These are phyloP conservation scores for Mediolabrus comicus DNA, from an alignment of 108 stramenopile species.

Conservation along the genomic window DNA sequence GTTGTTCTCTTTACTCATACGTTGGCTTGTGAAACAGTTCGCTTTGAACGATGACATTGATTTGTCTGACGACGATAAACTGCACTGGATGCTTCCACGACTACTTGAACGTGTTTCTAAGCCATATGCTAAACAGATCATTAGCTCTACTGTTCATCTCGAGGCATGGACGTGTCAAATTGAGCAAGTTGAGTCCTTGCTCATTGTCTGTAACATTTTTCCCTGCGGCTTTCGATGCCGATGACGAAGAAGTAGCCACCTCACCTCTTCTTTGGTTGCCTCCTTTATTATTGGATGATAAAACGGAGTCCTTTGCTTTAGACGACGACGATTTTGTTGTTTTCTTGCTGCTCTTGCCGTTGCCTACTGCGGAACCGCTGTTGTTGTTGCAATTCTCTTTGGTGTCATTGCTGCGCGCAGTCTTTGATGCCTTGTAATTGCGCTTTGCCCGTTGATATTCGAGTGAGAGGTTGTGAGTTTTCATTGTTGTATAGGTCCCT, in stretches of 20 bases:
- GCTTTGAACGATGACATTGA: constrained; percentile 44
- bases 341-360: background rate
- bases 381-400: constrained; percentile 3
- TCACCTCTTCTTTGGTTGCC: too few species aligned
- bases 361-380: background rate
- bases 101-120: constrained; percentile 62
- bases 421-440: constrained; percentile 16
- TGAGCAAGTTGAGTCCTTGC: constrained; percentile 2
- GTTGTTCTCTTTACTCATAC: too few species aligned
- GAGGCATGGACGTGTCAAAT: constrained; percentile 24
- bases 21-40: constrained; percentile 41
- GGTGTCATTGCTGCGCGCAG: background rate
- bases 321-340: background rate
- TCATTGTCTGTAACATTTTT: constrained; percentile 3
- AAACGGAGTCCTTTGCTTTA: background rate
- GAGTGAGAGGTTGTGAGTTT: background rate
- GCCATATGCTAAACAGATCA: constrained; percentile 36
- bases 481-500: background rate
- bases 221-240: background rate
- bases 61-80: constrained; percentile 38
- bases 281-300: too few species aligned
- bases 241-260: too few species aligned
- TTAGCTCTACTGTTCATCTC: constrained; percentile 53
- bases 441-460: constrained; percentile 24
- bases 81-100: constrained; percentile 70